These are phyloP conservation scores for Marchantia paleacea DNA, from an alignment of 225 moss, liverwort and hornwort genomes.

Conservation along the genomic window DNA sequence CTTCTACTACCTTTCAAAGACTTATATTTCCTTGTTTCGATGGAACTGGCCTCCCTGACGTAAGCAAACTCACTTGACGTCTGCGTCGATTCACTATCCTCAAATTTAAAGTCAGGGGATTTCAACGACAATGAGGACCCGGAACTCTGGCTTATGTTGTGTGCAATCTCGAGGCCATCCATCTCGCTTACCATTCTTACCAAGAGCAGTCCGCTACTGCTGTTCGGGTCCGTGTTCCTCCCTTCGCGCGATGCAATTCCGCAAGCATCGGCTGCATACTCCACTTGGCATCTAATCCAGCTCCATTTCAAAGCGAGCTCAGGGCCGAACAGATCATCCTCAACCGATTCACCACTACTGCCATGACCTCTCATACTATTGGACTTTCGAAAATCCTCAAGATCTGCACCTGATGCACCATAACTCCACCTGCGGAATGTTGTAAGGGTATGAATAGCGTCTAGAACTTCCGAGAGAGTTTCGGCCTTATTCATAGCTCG, in stretches of 20 bases:
- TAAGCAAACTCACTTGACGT: neutral
- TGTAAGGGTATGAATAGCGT: constrained; percentile 28
- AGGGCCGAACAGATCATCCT: constrained; percentile 22
- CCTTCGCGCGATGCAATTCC: neutral
- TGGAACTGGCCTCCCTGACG: neutral
- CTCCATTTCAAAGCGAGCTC: constrained; percentile 32
- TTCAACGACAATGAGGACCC: neutral
- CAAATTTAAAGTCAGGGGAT: neutral
- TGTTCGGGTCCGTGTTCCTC: neutral
- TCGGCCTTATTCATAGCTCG: constrained; percentile 28
- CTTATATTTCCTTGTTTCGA: neutral
- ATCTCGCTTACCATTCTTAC: neutral
- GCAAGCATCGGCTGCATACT: constrained; percentile 25
- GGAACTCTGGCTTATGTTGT: neutral
- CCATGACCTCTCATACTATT: neutral
- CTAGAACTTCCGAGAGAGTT: constrained; percentile 37
- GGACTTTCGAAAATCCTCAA: neutral
- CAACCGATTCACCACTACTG: neutral
- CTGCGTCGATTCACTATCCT: neutral
- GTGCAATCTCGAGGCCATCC: neutral
- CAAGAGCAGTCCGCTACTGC: neutral
- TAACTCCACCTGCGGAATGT: constrained; percentile 5
- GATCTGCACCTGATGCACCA: neutral
- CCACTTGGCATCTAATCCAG: constrained; percentile 21
- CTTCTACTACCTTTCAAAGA: neutral